Conservation (phyloP, 371 early-diverging fungal species). For the Phascolomyces articulosus region DNA sequence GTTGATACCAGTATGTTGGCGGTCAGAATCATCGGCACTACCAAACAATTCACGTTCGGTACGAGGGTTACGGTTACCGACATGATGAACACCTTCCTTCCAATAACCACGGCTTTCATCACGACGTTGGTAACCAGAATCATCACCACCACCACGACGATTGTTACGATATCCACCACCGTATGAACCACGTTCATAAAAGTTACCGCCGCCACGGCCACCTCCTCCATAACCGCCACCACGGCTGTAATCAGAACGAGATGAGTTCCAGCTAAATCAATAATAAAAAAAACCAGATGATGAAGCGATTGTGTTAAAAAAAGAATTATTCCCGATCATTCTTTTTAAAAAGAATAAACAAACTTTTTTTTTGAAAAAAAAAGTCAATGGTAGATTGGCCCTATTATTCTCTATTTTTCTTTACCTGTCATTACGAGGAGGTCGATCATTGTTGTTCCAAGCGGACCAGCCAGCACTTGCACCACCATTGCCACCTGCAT, state of each 20-base stretch:
- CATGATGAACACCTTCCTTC: slow-evolving; percentile 76
- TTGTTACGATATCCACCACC: slow-evolving; percentile 35
- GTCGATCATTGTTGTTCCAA: slow-evolving; percentile 19
- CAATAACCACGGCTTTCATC: slow-evolving; percentile 66
- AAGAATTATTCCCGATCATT: background rate
- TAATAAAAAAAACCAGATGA: slow-evolving; percentile 6
- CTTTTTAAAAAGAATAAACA: slow-evolving; percentile 1
- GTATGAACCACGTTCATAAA: slow-evolving; percentile 39
- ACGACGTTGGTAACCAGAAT: slow-evolving; percentile 45
- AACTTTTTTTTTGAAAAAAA: background rate
- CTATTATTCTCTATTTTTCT: no score
- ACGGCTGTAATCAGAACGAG: slow-evolving; percentile 53
- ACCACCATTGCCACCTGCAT: slow-evolving; percentile 18
- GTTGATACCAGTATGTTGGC: slow-evolving; percentile 87
- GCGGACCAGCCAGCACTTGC: slow-evolving; percentile 25
- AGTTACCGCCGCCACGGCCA: slow-evolving; percentile 17
- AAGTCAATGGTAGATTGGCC: no score
- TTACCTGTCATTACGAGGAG: slow-evolving; percentile 21
- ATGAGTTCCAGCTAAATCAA: slow-evolving; percentile 48
- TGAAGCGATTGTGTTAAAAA: background rate
- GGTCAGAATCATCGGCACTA: slow-evolving; percentile 64
- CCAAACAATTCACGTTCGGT: slow-evolving; percentile 84
- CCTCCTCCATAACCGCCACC: slow-evolving; percentile 29
- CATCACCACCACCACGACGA: slow-evolving; percentile 49
- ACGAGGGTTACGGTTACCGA: slow-evolving; percentile 72